phyloP scores from a whole-genome alignment of 306 rosid species.

The Arachis hypogaea region DNA sequence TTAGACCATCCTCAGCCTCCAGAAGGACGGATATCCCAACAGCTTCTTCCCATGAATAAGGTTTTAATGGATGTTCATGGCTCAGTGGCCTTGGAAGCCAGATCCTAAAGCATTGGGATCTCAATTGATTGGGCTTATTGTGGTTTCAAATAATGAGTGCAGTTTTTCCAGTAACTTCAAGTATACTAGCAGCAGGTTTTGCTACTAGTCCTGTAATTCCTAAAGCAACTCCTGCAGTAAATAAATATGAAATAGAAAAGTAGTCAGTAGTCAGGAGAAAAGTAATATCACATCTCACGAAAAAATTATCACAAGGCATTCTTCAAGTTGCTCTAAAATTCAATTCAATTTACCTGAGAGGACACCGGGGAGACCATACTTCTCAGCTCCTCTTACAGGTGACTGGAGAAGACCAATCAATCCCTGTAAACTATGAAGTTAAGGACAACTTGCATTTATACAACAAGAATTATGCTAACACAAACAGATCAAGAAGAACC shows the following conservation, averaged over 20 bases:
- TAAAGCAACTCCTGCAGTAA: too few species aligned
- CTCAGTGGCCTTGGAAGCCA: constrained; percentile 79
- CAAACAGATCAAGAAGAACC: not conserved
- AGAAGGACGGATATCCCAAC: constrained; percentile 72
- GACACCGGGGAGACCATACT: too few species aligned
- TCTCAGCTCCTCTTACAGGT: too few species aligned
- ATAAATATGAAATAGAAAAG: constrained; percentile 15
- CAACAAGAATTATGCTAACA: not conserved
- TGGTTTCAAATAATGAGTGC: too few species aligned
- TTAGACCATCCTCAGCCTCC: constrained; percentile 67
- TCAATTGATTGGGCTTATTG: too few species aligned
- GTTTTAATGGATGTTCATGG: constrained; percentile 65
- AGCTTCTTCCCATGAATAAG: constrained; percentile 94
- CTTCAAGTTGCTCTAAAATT: too few species aligned
- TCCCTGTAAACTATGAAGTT: constrained; percentile 34
- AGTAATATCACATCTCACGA: too few species aligned
- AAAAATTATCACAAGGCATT: too few species aligned
- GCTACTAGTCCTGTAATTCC: constrained; percentile 35
- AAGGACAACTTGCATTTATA: constrained; percentile 22
- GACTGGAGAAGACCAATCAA: too few species aligned
- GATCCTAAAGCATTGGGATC: constrained; percentile 32
- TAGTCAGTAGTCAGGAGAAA: not conserved
- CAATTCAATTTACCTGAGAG: not conserved
- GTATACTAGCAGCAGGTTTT: constrained; percentile 69
- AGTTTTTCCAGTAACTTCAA: too few species aligned